A percentile compares a stretch with the other conserved stretches of the same genome.
phyloP scores from a whole-genome alignment of 2,329 filamentous ascomycete species.

The Fusarium tanahbumbuense region DNA sequence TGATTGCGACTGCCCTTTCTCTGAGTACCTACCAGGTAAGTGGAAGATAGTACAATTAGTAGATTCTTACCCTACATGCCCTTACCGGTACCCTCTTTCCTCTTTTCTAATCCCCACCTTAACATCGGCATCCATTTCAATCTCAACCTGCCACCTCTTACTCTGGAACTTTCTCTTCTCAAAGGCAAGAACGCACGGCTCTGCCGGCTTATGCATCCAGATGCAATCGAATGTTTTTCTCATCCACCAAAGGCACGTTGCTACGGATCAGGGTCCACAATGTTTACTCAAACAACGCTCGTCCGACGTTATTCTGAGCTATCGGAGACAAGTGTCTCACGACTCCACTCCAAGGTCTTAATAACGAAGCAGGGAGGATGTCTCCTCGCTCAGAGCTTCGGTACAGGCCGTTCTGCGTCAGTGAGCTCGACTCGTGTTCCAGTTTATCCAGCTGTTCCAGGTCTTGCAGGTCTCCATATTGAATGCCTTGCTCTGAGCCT shows the following conservation, averaged over 20 bases:
- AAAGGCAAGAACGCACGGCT: slow-evolving; percentile 5
- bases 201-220: slow-evolving; percentile 16
- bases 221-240: slow-evolving; percentile 11
- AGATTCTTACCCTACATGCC: not conserved
- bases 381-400: slow-evolving; percentile 19
- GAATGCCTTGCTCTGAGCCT: slow-evolving; percentile 24
- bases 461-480: slow-evolving; percentile 8
- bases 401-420: slow-evolving; percentile 20
- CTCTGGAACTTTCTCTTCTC: not conserved
- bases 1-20: not conserved
- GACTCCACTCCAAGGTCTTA: slow-evolving; percentile 34
- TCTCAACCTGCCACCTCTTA: not conserved
- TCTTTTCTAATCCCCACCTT: slow-evolving; percentile 12
- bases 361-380: slow-evolving; percentile 39
- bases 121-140: not conserved
- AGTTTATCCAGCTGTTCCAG: slow-evolving; percentile 19
- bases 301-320: slow-evolving; percentile 31
- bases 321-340: slow-evolving; percentile 45
- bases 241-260: slow-evolving; percentile 30
- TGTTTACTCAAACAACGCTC: slow-evolving; percentile 25
- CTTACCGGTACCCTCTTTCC: not conserved
- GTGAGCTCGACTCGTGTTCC: slow-evolving; percentile 17
- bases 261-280: slow-evolving; percentile 27
- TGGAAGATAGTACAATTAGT: no score
- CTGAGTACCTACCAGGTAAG: not conserved